Evolutionary conservation across 345 rosid genomes (phyloP).

Genomic region (Rhodomyrtus tomentosa): DNA sequence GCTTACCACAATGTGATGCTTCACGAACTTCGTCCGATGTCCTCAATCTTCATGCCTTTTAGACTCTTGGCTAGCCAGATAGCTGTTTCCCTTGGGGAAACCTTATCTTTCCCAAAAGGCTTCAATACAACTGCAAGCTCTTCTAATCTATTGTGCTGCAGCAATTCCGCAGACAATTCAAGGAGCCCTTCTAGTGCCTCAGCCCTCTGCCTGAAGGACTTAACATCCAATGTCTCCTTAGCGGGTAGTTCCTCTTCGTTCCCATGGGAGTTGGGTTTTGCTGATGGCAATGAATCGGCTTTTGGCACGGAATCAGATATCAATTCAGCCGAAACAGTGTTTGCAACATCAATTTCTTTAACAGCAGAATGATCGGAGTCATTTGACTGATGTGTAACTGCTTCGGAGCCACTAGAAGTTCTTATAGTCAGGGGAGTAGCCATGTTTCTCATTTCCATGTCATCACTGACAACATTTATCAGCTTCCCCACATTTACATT

Average conservation of each 20-base stretch:
- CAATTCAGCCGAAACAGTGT: background rate
- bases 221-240: conserved; percentile 67
- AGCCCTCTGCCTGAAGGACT: conserved; percentile 91
- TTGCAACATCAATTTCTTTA: conserved; percentile 36
- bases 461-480: conserved; percentile 66
- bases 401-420: conserved; percentile 36
- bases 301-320: conserved; percentile 9
- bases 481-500: conserved; percentile 67
- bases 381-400: conserved; percentile 21
- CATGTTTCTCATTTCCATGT: conserved; percentile 45
- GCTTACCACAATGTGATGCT: conserved; percentile 12
- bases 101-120: conserved; percentile 95
- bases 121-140: conserved; percentile 89
- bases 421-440: conserved; percentile 12
- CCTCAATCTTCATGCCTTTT: conserved; percentile 92
- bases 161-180: conserved; percentile 87
- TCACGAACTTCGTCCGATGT: conserved; percentile 44
- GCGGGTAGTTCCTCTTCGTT: conserved; percentile 47
- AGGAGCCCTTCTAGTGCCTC: conserved; percentile 96
- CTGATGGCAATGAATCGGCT: conserved; percentile 28
- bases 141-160: conserved; percentile 74
- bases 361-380: conserved; percentile 23
- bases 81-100: conserved; percentile 96
- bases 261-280: conserved; percentile 21
- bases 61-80: conserved; percentile 96